phyloP scores from a whole-genome alignment of 176 grass and related monocot species.

The Cenchrus americanus region DNA sequence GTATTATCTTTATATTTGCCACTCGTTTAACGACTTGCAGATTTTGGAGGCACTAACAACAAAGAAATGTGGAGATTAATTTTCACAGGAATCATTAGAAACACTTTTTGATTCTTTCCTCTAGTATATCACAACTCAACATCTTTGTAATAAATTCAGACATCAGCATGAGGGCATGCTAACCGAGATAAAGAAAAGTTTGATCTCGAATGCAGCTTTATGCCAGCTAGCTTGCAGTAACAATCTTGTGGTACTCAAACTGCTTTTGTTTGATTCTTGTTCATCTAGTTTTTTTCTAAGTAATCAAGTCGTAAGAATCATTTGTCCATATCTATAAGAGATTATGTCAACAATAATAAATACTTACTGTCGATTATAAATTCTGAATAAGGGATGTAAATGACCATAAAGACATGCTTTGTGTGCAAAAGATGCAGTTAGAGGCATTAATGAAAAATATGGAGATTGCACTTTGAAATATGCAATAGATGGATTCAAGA shows the following conservation, averaged over 20 bases:
- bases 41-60: slow-evolving; percentile 81
- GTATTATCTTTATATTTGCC: slow-evolving; percentile 10
- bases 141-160: slow-evolving; percentile 64
- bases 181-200: slow-evolving; percentile 74
- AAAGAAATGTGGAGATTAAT: slow-evolving; percentile 71
- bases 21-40: slow-evolving; percentile 36
- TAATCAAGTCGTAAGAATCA: not conserved
- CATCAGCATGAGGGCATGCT: slow-evolving; percentile 80
- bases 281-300: not conserved
- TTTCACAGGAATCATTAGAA: slow-evolving; percentile 84
- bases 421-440: not conserved
- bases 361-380: no score
- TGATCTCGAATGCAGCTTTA: slow-evolving; percentile 75
- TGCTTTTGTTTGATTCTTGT: not conserved
- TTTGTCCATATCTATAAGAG: not conserved
- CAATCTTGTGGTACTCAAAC: slow-evolving; percentile 59
- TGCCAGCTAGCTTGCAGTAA: slow-evolving; percentile 58
- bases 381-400: not conserved
- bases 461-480: no score
- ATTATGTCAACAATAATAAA: no score
- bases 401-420: not conserved
- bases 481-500: no score
- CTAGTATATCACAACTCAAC: slow-evolving; percentile 68
- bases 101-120: slow-evolving; percentile 92
- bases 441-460: no score